Evolutionary conservation across 768 basidiomycete species (phyloP), one percentile per base, ranked within the genome.

Genomic region (Hydnomerulius pinastri): DNA sequence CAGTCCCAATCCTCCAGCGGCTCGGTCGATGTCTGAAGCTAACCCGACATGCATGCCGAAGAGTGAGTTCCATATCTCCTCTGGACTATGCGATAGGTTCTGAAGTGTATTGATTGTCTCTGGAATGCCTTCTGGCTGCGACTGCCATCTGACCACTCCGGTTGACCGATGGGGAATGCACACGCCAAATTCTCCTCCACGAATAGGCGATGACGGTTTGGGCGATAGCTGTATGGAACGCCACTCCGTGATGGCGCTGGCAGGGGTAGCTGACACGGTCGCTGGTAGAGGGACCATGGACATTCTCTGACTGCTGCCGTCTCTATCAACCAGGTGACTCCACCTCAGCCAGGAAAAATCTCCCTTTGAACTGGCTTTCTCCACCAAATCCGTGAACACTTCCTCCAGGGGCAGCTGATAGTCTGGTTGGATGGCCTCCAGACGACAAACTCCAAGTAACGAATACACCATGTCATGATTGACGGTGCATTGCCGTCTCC

Each of bases 301-400:
- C 45, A 46, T 46, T 24, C 45, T 32, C 36, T 46, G 30, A n/a
- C 45, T 18, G 37, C 20, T 4, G 23, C 17, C 21, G 33, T 46
- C 23, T 46, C 45, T 46, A n/a, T 46, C 45, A 23, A 46, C 10
- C 17, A 37, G 20, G 33, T 46, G 33, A 32, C 45, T 46, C 45
- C 45, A 46, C 36, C n/a, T 46, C 21, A 46, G 33, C 45, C 45
- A 46, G 33, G 45, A 46, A 25, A 35, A 46, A 36, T 46, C 45
- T 13, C 45, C 45, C 23, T 38, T 46, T 7, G n/a, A 46, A 6
- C 45, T 36, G 33, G 45, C 45, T 46, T 37, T 38, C 23, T 46
- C 45, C 45, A 46, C 45, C 24, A 46, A 32, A 10, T 46, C 45
- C 10, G 23, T n/a, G 12, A 46, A 46, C 23, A 46, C 32, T 46